phyloP scores from a whole-genome alignment of 768 basidiomycete species.

The Boletus coccyginus region DNA sequence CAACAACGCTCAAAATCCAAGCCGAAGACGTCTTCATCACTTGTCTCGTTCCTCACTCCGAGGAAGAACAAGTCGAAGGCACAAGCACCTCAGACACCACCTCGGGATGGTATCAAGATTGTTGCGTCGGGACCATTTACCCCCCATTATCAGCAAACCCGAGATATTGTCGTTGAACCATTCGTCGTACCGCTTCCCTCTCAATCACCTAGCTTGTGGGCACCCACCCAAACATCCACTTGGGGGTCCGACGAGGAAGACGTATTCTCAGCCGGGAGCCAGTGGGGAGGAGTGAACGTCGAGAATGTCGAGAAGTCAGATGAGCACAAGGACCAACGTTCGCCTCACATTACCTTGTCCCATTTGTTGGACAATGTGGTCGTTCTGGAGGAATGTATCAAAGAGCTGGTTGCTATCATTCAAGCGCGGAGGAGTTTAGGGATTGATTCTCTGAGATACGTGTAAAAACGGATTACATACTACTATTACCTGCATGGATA shows the following conservation, averaged over 20 bases:
- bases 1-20: constrained; percentile 46
- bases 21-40: constrained; percentile 53
- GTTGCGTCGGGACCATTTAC: constrained; percentile 76
- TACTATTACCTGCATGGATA: constrained; percentile 8
- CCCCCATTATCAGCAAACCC: constrained; percentile 79
- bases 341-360: constrained; percentile 65
- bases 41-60: constrained; percentile 79
- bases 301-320: constrained; percentile 16
- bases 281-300: constrained; percentile 39
- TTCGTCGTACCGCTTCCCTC: constrained; percentile 57
- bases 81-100: constrained; percentile 41
- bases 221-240: constrained; percentile 44
- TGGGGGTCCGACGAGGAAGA: constrained; percentile 70
- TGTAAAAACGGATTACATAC: constrained; percentile 37
- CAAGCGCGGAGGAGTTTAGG: constrained; percentile 82
- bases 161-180: constrained; percentile 67
- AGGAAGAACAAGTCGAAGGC: constrained; percentile 56
- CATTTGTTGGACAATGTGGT: constrained; percentile 91
- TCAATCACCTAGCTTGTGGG: constrained; percentile 57
- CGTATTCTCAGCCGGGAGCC: constrained; percentile 52
- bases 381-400: constrained; percentile 91
- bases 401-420: constrained; percentile 85
- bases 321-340: constrained; percentile 28
- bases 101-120: constrained; percentile 39
- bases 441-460: constrained; percentile 76